Conservation (phyloP, 108 stramenopile species). For the Mediolabrus comicus region DNA sequence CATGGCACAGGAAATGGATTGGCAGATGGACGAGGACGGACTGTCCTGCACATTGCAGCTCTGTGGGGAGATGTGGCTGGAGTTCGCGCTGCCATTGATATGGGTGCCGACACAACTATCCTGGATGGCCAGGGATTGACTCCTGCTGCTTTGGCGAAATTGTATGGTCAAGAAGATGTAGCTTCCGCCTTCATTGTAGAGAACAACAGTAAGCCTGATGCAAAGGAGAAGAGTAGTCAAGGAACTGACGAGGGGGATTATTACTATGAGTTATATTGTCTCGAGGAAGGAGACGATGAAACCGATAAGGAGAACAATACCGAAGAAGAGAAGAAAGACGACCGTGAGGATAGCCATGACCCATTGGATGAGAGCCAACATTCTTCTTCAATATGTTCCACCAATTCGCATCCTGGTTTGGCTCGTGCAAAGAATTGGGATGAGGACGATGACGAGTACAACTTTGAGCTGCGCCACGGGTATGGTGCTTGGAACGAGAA, state of each 20-base stretch:
- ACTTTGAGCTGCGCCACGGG: constrained; percentile 57
- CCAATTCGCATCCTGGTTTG: constrained; percentile 20
- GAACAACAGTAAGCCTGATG: not conserved
- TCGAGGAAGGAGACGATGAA: constrained; percentile 15
- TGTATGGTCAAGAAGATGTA: constrained; percentile 13
- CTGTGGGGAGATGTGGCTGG: constrained; percentile 39
- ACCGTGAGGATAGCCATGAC: not conserved
- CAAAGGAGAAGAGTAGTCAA: not conserved
- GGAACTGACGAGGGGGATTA: constrained; percentile 19
- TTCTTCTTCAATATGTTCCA: not conserved
- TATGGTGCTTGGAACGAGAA: constrained; percentile 75
- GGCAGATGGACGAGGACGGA: constrained; percentile 20
- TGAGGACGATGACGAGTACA: constrained; percentile 21
- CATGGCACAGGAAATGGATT: not conserved
- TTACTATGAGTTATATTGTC: constrained; percentile 43
- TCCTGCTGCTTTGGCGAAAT: constrained; percentile 22
- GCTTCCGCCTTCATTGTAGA: constrained; percentile 1
- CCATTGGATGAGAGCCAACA: not conserved
- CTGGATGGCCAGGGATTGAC: constrained; percentile 23
- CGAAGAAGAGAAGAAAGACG: constrained; percentile 13
- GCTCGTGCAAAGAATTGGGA: constrained; percentile 18
- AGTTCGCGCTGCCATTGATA: constrained; percentile 18
- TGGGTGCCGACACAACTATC: constrained; percentile 32
- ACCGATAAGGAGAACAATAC: not conserved
- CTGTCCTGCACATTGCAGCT: constrained; percentile 39